A percentile compares a stretch with the other conserved stretches of the same genome.
These are phyloP conservation scores for Pythium folliculosum DNA, from an alignment of 352 stramenopile species.

Conservation along the genomic window DNA sequence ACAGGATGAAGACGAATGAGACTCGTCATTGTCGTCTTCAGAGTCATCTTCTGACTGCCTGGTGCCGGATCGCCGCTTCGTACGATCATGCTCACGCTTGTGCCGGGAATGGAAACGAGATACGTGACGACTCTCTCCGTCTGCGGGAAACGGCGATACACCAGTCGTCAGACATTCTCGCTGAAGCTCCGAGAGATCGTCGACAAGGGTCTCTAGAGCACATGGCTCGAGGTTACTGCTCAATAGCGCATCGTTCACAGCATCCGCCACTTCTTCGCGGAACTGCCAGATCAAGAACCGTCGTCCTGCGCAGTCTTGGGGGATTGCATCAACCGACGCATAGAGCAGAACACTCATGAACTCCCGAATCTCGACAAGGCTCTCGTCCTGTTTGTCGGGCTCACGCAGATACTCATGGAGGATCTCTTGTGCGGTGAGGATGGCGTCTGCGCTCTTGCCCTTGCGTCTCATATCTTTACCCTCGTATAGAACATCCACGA, in stretches of 20 bases:
- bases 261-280: slow-evolving; percentile 23
- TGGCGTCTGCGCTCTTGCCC: neutral
- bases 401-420: slow-evolving; percentile 5
- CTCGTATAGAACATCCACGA: slow-evolving; percentile 15
- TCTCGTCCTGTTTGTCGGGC: neutral
- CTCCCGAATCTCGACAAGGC: neutral
- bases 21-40: slow-evolving; percentile 9
- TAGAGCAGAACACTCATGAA: slow-evolving; percentile 25
- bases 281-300: slow-evolving; percentile 21
- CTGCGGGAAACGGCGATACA: slow-evolving; percentile 6
- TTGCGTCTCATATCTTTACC: neutral
- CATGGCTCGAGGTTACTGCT: neutral
- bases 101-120: neutral
- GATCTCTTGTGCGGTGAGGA: slow-evolving; percentile 9
- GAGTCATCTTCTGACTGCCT: slow-evolving; percentile 12
- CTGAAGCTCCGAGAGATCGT: slow-evolving; percentile 18
- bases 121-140: neutral
- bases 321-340: slow-evolving; percentile 7
- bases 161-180: slow-evolving; percentile 17
- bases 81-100: slow-evolving; percentile 1
- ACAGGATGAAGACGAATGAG: slow-evolving; percentile 12
- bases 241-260: slow-evolving; percentile 14
- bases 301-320: neutral
- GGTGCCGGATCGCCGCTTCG: neutral
- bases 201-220: slow-evolving; percentile 12